Percentiles rank a stretch among this genome's conserved stretches.
Evolutionary conservation across 2,329 filamentous ascomycete genomes (phyloP).

Genomic region (Alternaria hordeiaustralica): DNA sequence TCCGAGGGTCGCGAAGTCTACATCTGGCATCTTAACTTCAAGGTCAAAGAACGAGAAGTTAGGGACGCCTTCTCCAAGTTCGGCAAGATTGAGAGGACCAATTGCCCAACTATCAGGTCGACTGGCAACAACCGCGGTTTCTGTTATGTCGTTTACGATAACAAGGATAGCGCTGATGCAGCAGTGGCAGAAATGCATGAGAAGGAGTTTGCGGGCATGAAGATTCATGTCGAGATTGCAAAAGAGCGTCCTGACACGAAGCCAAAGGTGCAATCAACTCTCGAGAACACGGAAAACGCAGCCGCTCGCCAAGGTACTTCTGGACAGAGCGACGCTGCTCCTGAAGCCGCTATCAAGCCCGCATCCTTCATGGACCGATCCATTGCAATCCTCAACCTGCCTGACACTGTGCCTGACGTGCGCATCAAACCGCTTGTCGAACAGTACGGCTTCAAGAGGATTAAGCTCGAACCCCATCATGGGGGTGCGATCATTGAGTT

Average conservation of each 20-base stretch:
- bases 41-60: constrained; percentile 75
- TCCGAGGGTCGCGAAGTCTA: constrained; percentile 90
- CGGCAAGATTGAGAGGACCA: constrained; percentile 75
- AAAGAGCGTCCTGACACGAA: constrained; percentile 53
- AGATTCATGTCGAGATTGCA: constrained; percentile 66
- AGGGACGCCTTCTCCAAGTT: constrained; percentile 74
- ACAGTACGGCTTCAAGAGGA: constrained; percentile 75
- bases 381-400: constrained; percentile 81
- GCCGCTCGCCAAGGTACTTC: constrained; percentile 47
- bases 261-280: constrained; percentile 54
- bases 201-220: constrained; percentile 70
- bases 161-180: constrained; percentile 69
- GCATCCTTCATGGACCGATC: constrained; percentile 64
- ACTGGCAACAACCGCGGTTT: constrained; percentile 76
- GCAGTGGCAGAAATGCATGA: constrained; percentile 71
- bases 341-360: constrained; percentile 17
- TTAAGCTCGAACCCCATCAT: constrained; percentile 80
- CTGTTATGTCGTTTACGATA: constrained; percentile 79
- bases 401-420: constrained; percentile 90
- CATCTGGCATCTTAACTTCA: constrained; percentile 83
- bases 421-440: constrained; percentile 78
- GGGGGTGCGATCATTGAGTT: constrained; percentile 89
- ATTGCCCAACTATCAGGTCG: constrained; percentile 69
- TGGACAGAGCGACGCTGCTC: constrained; percentile 33
- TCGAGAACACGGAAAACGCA: constrained; percentile 53